Percentiles rank a stretch among this genome's conserved stretches.
phyloP scores from a whole-genome alignment of 805 yeast species.

The Metschnikowia reukaufii region DNA sequence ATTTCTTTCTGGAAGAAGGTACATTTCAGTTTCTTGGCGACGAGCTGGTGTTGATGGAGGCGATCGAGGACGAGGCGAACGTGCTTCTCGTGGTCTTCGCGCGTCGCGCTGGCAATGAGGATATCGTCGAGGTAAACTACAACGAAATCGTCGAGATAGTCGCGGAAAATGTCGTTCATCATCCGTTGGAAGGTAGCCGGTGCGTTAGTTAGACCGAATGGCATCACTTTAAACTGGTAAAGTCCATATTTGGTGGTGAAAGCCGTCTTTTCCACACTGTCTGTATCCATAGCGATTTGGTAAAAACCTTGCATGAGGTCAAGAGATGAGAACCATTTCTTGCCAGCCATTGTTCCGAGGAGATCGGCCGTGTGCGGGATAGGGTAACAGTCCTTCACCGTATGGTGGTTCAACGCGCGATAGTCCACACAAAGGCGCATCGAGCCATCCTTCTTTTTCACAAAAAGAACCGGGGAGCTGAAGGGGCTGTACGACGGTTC shows the following conservation, averaged over 20 bases:
- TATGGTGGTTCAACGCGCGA: constrained; percentile 7
- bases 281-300: constrained; percentile 6
- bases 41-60: constrained; percentile 1
- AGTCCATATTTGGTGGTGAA: constrained; percentile 8
- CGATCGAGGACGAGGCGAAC: constrained; percentile 1
- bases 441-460: constrained; percentile 8
- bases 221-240: no score
- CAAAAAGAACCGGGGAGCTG: no score
- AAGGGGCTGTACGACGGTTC: constrained; percentile 5
- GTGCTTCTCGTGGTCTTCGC: constrained; percentile 1
- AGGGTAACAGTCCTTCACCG: constrained; percentile 7
- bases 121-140: no score
- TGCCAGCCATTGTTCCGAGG: constrained; percentile 1
- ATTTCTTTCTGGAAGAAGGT: constrained; percentile 1
- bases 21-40: constrained; percentile 10
- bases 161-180: no score
- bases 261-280: constrained; percentile 3
- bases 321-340: constrained; percentile 6
- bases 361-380: constrained; percentile 5
- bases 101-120: constrained; percentile 1
- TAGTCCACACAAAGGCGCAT: constrained; percentile 8
- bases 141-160: no score
- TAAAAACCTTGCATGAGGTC: constrained; percentile 11
- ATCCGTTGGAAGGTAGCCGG: no score
- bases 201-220: no score